Evolutionary conservation across 208 protist species (phyloP), one percentile per base, ranked within the genome.

Genomic region (Porcisia hertigi): DNA sequence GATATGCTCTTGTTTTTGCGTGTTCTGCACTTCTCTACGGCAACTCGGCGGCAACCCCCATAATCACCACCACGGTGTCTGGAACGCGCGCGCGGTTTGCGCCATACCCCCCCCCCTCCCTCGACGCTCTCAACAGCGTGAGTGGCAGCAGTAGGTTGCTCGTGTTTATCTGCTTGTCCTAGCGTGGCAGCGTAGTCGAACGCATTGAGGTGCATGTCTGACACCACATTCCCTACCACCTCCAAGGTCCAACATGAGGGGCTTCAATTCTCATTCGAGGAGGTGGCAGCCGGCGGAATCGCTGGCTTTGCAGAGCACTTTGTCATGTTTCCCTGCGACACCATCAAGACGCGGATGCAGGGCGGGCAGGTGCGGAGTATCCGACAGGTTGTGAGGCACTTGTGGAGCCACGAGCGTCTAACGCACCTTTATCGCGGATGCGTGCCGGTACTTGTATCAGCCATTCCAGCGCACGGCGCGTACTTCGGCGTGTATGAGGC

Each of bases 241-340:
- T 78, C 73, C 6, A 73, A 70, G 45, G 66, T 36, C 52, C 47
- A 71, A n/a, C 75, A 75, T 69, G 74, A 76, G 47, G 39, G 70
- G 2, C 73, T 94, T 30, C 84, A 84, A 41, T 77, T 95, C 66
- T 82, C 83, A 14, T 47, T 75, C 34, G 53, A 69, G 34, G 91
- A 96, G 70, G 67, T 98, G 25, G 52, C 92, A 0, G 93, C 95
- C 14, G 97, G 97, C 3, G 88, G 88, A 14, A 73, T 84, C 16
- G 95, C 97, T 1, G 97, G 97, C 25, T 93, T 98, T 62, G 72
- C 87, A 1, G 95, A 98, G 83, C 96, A 98, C 86, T 90, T 96
- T 54, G 81, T 88, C 14, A 98, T 98, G 95, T 99, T 98, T 77
- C 97, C 97, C 1, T 93, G 98, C 65, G 97, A 99, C 78, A 97